Percentiles rank a stretch among this genome's conserved stretches.
Evolutionary conservation across 257 asterid genomes (phyloP).

Genomic region (Primulina eburnea): DNA sequence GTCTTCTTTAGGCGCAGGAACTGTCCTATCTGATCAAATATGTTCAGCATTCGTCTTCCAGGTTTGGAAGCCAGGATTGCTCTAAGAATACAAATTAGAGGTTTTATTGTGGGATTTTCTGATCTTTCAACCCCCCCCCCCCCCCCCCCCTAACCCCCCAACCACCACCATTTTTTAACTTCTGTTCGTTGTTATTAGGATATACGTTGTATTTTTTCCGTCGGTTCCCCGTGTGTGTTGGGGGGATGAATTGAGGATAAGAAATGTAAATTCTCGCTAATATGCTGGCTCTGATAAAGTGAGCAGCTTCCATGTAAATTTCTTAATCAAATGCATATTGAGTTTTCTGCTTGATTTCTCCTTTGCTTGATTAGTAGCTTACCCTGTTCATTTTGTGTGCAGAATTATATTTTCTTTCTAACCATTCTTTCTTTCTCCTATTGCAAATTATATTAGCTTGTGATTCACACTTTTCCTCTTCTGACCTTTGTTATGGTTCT

Average conservation of each 20-base stretch:
- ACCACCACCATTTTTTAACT: conserved; percentile 11
- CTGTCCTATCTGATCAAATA: conserved; percentile 27
- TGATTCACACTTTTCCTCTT: too few relatives aligned
- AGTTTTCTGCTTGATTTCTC: neutral
- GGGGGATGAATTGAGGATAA: conserved; percentile 49
- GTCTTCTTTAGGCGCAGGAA: conserved; percentile 32
- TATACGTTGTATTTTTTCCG: conserved; percentile 32
- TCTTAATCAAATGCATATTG: conserved; percentile 39
- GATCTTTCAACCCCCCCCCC: conserved; percentile 9
- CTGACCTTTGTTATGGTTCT: too few relatives aligned
- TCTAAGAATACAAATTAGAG: conserved; percentile 25
- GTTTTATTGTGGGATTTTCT: conserved; percentile 31
- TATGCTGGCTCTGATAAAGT: conserved; percentile 38
- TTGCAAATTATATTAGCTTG: neutral
- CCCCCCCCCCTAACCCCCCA: neutral
- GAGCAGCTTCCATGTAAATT: conserved; percentile 65
- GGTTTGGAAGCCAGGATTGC: conserved; percentile 31
- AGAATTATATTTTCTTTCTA: neutral
- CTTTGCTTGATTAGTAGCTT: neutral
- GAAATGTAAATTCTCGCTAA: conserved; percentile 50
- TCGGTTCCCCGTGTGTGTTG: conserved; percentile 19
- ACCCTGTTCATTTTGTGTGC: neutral
- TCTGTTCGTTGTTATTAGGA: conserved; percentile 33
- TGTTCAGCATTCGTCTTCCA: conserved; percentile 33
- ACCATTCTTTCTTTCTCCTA: neutral